Base-by-base conservation (phyloP, 2,329 filamentous ascomycete genomes). In the Cordyceps javanica region DNA sequence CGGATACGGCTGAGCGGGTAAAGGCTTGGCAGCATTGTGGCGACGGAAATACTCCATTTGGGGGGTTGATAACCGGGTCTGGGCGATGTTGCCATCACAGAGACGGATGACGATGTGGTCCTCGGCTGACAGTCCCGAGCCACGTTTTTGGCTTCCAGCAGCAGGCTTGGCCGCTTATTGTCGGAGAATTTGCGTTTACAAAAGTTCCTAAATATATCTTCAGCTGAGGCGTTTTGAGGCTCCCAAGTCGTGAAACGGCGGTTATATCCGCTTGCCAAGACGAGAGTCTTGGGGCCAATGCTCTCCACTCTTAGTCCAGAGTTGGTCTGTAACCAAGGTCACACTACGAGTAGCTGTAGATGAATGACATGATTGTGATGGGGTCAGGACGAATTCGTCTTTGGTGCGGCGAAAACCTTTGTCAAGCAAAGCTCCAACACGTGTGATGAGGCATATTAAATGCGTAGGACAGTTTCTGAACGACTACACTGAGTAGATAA, bases 51-150 rank as follows among this genome's bases (percentile, higher is more conserved):
- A 32, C 25, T 5, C 2, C 9, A 41, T 11, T n/a, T 30, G 41
- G 28, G 36, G 50, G 51, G 41, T 25, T 41, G 41, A 54, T 38
- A 54, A 54, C 21, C 41, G 41, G 51, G 51, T 36, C 51, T 54
- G 41, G 51, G 21, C 28, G 39, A 54, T 54, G 51, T 54, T 54
- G 51, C 41, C 51, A 54, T 54, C 30, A 41, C 23, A 5, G 39
- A 45, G 41, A 23, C 30, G 38, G 25, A 54, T 45, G 51, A 13
- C 51, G 51, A 54, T 45, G 51, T 30, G 21, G 10, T 25, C 11
- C 11, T 10, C 48, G 32, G 48, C 32, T 38, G 19, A n/a, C 14
- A 4, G 2, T 38, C 26, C 32, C 48, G 48, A 38, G 21, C 14
- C 26, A 42, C 50, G 26, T 32, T 42, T 52, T n/a, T 8, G 11